Evolutionary conservation across 164 flowering plant genomes (phyloP).

Genomic region (Santalum album): DNA sequence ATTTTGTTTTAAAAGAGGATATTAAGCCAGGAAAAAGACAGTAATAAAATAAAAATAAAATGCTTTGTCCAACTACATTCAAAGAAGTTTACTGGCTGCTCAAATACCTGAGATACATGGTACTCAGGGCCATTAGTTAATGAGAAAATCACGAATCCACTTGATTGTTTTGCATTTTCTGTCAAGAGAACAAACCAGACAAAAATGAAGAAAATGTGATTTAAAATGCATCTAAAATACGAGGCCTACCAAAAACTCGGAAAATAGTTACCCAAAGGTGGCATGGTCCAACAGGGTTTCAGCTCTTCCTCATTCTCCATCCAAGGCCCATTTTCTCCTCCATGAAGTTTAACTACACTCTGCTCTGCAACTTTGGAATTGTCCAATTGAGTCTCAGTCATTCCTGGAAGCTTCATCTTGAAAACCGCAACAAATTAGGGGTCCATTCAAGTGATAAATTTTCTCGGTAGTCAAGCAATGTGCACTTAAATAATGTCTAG

Average conservation of each 20-base stretch:
- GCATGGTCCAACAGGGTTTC: conserved; percentile 62
- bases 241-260: not conserved
- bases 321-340: conserved; percentile 49
- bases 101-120: conserved; percentile 82
- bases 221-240: no score
- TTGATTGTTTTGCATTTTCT: conserved; percentile 43
- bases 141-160: conserved; percentile 74
- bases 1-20: no score
- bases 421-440: not conserved
- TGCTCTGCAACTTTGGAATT: conserved; percentile 23
- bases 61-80: not conserved
- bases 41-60: not conserved
- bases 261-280: conserved; percentile 31
- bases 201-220: no score
- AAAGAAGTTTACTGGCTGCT: not conserved
- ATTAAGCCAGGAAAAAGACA: no score
- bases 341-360: conserved; percentile 19
- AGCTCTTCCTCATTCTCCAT: conserved; percentile 31
- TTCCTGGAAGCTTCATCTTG: conserved; percentile 38
- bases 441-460: no score
- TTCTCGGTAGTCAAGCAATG: no score
- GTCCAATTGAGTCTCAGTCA: conserved; percentile 20
- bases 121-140: conserved; percentile 87
- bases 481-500: no score
- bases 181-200: not conserved